These are phyloP conservation scores for Oryza glumipatula DNA, from an alignment of 176 grass and related monocot genomes.

Conservation along the genomic window DNA sequence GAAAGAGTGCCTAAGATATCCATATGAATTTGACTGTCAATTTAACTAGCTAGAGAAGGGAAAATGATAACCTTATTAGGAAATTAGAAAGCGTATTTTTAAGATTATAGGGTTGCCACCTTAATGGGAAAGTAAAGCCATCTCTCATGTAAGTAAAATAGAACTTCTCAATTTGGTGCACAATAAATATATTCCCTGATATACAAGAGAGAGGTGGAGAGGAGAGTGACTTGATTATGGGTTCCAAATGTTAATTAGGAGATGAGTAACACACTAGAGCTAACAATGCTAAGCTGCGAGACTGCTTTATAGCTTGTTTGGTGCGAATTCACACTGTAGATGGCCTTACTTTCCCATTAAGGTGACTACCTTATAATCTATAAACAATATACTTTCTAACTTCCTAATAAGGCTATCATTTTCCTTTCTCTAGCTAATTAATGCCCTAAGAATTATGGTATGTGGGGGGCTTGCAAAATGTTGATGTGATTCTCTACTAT, in stretches of 20 bases:
- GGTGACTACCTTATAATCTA: too few species aligned
- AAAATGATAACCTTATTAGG: not conserved
- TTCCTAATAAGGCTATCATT: too few species aligned
- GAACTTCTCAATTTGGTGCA: not conserved
- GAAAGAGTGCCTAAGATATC: not conserved
- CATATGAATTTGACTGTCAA: conserved; percentile 6
- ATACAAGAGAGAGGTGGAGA: not conserved
- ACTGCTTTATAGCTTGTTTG: not conserved
- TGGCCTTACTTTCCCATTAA: too few species aligned
- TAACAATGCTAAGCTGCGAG: not conserved
- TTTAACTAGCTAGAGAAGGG: conserved; percentile 20
- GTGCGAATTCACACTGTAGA: not conserved
- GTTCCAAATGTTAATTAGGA: not conserved
- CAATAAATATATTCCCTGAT: not conserved
- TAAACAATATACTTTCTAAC: too few species aligned
- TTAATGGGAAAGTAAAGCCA: not conserved
- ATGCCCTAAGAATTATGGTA: too few species aligned
- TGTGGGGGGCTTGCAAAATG: too few species aligned
- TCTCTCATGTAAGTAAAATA: not conserved
- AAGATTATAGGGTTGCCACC: not conserved
- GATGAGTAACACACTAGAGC: not conserved
- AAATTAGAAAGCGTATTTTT: not conserved
- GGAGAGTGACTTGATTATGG: not conserved
- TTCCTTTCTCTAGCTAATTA: too few species aligned
- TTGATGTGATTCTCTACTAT: too few species aligned